Evolutionary conservation across 2,329 filamentous ascomycete species (phyloP), one percentile per base, ranked within the genome.

Genomic region (Claviceps humidiphila): DNA sequence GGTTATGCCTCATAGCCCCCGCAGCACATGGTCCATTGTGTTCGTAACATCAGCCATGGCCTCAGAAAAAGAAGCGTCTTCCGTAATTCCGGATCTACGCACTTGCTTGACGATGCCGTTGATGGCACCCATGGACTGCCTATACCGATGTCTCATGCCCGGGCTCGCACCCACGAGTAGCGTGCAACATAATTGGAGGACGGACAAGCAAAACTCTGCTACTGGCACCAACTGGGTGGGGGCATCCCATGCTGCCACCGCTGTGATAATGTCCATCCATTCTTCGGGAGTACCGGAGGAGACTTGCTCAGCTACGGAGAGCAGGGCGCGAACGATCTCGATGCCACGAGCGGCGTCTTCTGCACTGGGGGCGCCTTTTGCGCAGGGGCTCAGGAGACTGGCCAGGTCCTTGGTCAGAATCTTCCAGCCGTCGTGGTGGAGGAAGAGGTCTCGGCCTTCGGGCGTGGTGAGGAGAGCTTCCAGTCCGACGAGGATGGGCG

Each of bases 201-300:
- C 70, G 1, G 76, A 76, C 4, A 78, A 66, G 46, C 74, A 68
- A 49, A 78, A 73, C 53, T 82, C 80, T n/a, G 67, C 63, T 3
- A 71, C 17, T 20, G 17, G 8, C 13, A 11, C 41, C 13, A 60
- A 0, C 59, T 49, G 6, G 56, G 48, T 2, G 58, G 49, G 47
- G 54, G 56, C 22, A 20, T 71, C 60, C 71, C 73, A 76, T 4
- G 71, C 74, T 2, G 78, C 74, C 1, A 76, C 71, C 1, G 63
- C 61, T 2, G 74, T 78, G 38, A 82, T 69, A 7, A 77, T 56
- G 38, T 71, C 68, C 72, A 83, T 76, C 79, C 80, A 82, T 2
- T 71, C 70, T 57, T 82, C 78, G 6, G 68, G 65, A 8, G 71
- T 69, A 16, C 69, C 70, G 0, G 66, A 63, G 1, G 62, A 60